Evolutionary conservation across 2,329 filamentous ascomycete species (phyloP).

Genomic region (Chrysoporthe cubensis): DNA sequence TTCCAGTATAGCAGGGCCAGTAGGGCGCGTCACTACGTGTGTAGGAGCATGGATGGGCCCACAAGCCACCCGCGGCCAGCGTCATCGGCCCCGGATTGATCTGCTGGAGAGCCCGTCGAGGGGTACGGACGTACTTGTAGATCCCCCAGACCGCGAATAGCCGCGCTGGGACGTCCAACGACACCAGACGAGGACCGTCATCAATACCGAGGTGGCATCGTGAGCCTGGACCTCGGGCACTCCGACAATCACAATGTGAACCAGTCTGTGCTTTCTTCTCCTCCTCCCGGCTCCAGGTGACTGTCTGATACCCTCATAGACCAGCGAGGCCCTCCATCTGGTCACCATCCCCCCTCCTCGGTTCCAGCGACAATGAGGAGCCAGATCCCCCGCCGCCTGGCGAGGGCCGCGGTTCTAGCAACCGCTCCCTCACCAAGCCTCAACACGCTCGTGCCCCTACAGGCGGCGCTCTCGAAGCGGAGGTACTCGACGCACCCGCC

Average conservation of each 20-base stretch:
- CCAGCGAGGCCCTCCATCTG: not conserved
- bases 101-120: not conserved
- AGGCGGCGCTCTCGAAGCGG: conserved; percentile 29
- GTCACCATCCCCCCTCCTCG: not conserved
- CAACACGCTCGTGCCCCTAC: conserved; percentile 26
- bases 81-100: conserved; percentile 8
- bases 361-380: conserved; percentile 14
- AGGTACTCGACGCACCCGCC: conserved; percentile 61
- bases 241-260: conserved; percentile 14
- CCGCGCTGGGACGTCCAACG: conserved; percentile 16
- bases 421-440: conserved; percentile 21
- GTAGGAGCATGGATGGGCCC: not conserved
- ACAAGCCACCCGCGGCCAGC: not conserved
- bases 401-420: conserved; percentile 24
- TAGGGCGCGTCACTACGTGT: not conserved
- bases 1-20: no score
- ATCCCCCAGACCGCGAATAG: conserved; percentile 20
- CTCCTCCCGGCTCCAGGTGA: not conserved
- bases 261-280: not conserved
- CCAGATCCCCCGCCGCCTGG: conserved; percentile 22
- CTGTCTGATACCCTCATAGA: not conserved
- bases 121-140: not conserved
- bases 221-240: conserved; percentile 5
- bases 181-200: conserved; percentile 7
- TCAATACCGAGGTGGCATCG: conserved; percentile 8